Conservation (phyloP, 179 eudicot species). For the Patellifolia procumbens region DNA sequence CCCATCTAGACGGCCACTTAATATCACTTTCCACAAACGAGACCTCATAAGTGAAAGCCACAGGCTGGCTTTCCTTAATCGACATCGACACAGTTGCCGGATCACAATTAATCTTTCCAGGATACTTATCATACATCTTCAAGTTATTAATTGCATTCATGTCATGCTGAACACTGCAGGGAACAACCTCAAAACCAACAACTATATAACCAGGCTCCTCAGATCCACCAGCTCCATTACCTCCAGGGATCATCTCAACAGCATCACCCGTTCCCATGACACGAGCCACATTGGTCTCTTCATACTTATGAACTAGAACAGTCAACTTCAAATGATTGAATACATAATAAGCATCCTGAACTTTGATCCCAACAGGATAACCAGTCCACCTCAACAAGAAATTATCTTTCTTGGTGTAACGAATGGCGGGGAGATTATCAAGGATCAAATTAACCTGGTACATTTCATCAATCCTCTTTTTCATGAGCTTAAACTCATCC, state of each 20-base stretch:
- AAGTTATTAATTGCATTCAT: conserved; percentile 31
- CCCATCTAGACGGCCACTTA: conserved; percentile 50
- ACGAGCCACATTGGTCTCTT: conserved; percentile 36
- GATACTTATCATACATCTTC: conserved; percentile 35
- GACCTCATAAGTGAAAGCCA: conserved; percentile 42
- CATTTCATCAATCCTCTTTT: conserved; percentile 47
- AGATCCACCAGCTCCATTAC: conserved; percentile 24
- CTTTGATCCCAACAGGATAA: conserved; percentile 43
- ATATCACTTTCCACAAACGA: conserved; percentile 43
- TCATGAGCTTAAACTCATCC: conserved; percentile 40
- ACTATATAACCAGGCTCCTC: conserved; percentile 36
- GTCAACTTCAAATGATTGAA: conserved; percentile 43
- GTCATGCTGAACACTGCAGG: conserved; percentile 40
- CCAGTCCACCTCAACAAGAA: conserved; percentile 42
- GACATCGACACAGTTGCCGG: conserved; percentile 40
- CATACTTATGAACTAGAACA: conserved; percentile 42
- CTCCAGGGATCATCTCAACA: conserved; percentile 36
- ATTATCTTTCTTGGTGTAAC: conserved; percentile 39
- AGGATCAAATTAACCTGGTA: conserved; percentile 47
- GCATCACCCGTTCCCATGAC: conserved; percentile 41
- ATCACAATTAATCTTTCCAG: conserved; percentile 42
- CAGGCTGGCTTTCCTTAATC: conserved; percentile 33
- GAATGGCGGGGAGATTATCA: conserved; percentile 44
- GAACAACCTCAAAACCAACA: conserved; percentile 41
- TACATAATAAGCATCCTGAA: conserved; percentile 38